Evolutionary conservation across 805 yeast species (phyloP), one percentile per base, ranked within the genome.

Genomic region (Candida succiphila): DNA sequence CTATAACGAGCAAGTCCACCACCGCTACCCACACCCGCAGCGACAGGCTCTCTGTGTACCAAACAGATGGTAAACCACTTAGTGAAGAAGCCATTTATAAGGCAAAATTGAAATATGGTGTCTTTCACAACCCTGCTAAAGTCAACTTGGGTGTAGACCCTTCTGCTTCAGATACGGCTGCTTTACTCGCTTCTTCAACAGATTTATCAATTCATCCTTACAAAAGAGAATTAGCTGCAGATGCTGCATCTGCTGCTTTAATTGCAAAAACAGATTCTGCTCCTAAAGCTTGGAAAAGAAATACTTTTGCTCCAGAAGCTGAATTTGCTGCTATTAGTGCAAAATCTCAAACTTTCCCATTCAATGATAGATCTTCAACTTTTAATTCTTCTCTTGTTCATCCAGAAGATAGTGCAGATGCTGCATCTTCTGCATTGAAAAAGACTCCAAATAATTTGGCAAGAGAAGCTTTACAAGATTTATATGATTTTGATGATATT

Each of bases 91-190:
- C 92, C 6, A 57, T 78, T 36, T 82, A 81, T 58, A 78, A 72
- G 45, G 88, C 85, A 35, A 78, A 77, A 44, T 57, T 78, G 50
- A 79, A 72, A 46, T 78, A 77, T 45, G 88, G 88, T 20, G 63
- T 73, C 25, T 79, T 63, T 57, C 59, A 63, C 30, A 60, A 67
- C 42, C 81, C 72, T 30, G 72, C 67, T 15, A 61, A 56, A 33
- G 63, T 63, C 4, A 57, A 66, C 9, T 57, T 75, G 5, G 88
- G 89, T n/a, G 81, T 79, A 21, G 67, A 72, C 39, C 67, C 77
- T 37, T 65, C 72, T 27, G 84, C 87, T 20, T 70, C 84, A 13
- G 86, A 78, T 49, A 72, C 81, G 5, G 89, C 94, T 31, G 92
- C 92, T 1, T 60, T 79, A 34, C 61, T 80, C 40, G 94, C 92